Evolutionary conservation across 768 basidiomycete species (phyloP), one percentile per base, ranked within the genome.

Genomic region (Jaapia argillacea): DNA sequence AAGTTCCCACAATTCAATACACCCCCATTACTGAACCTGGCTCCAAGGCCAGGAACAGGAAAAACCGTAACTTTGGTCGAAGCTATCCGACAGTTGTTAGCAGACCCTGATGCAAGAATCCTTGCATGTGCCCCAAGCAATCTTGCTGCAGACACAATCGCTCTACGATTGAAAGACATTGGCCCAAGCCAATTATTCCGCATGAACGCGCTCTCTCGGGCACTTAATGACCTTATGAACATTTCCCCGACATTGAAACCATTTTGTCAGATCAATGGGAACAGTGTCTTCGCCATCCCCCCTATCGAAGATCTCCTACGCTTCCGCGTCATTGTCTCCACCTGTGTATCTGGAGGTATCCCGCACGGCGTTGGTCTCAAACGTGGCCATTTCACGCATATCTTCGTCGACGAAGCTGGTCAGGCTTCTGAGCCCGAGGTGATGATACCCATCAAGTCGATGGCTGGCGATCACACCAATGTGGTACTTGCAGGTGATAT

Each of bases 401-500:
- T 82, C 14, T 74, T 82, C 49, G 59, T 78, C 31, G 79, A 82
- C 49, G 79, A 82, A 47, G 79, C 77, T 4, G 79, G 77, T 0
- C 79, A 82, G 50, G 79, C 71, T 0, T 69, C 69, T 31, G 79
- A 82, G 49, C 77, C 79, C 0, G 72, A 77, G 48, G 55, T 68
- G 5, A 72, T 81, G 68, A 63, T 78, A 3, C 51, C 63, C 0
- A 58, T 68, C 27, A 49, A 51, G 43, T 53, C 57, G 1, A 51
- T 66, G 43, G 60, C 61, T 4, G 56, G 56, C 44, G 41, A 51
- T 10, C 12, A 48, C 4, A 68, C 67, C 1, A 66, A 64, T 26
- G 49, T 68, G 26, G 50, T 68, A 16, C 50, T 68, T 3, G 56
- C 62, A 13, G 67, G 67, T 0, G 67, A 68, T 48, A 56, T 53